These are phyloP conservation scores for Kurtzmaniella quercitrusa DNA, from an alignment of 1,139 yeast genomes.

Conservation along the genomic window DNA sequence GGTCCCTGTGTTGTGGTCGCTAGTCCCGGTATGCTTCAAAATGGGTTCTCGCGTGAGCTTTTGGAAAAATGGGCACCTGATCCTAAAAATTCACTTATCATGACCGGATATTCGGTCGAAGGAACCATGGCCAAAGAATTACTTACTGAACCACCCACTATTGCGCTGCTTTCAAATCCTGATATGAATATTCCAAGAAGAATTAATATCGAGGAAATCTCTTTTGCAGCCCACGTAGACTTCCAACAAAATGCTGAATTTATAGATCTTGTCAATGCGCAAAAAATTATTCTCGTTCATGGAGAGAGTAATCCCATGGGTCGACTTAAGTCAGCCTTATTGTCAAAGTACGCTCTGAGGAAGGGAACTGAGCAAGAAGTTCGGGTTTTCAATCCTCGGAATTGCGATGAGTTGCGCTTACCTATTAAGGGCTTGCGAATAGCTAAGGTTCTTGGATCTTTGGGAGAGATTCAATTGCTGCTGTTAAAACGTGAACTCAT, in stretches of 20 bases:
- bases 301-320: constrained; percentile 99
- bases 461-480: constrained; percentile 54
- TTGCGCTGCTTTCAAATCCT: constrained; percentile 75
- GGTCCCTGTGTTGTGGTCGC: constrained; percentile 97
- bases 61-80: constrained; percentile 98
- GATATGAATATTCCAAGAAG: constrained; percentile 85
- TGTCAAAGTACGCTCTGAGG: constrained; percentile 77
- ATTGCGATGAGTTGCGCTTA: constrained; percentile 75
- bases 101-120: constrained; percentile 97
- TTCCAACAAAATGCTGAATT: constrained; percentile 89
- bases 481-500: constrained; percentile 30
- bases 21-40: constrained; percentile 97
- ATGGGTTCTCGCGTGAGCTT: constrained; percentile 87
- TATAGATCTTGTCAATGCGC: constrained; percentile 83
- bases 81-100: constrained; percentile 76
- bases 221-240: constrained; percentile 98
- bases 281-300: constrained; percentile 82
- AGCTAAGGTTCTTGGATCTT: constrained; percentile 79
- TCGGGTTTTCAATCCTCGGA: constrained; percentile 88
- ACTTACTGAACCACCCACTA: constrained; percentile 82
- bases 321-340: constrained; percentile 83
- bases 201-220: constrained; percentile 85
- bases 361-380: constrained; percentile 89
- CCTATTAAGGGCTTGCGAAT: constrained; percentile 80
- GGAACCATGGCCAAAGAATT: constrained; percentile 96